phyloP scores from a whole-genome alignment of 2,329 filamentous ascomycete genomes.

The Stylonectria norvegica region DNA sequence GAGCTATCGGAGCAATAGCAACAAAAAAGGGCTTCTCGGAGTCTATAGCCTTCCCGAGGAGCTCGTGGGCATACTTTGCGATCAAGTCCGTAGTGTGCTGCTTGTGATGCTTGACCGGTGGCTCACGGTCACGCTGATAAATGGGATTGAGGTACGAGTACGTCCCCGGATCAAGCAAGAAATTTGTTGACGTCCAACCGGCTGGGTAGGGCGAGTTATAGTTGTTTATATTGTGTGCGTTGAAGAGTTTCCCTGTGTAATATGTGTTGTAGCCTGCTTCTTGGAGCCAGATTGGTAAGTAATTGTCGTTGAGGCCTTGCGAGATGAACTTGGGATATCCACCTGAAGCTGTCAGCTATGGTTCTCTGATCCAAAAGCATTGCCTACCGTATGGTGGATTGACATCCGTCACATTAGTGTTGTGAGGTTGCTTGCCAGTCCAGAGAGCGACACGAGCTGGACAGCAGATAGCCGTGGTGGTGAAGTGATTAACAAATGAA shows the following conservation, averaged over 20 bases:
- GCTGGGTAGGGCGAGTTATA: constrained; percentile 56
- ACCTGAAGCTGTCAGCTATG: constrained; percentile 23
- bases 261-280: constrained; percentile 66
- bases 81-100: constrained; percentile 54
- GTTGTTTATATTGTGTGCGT: constrained; percentile 57
- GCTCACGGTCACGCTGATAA: constrained; percentile 42
- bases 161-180: constrained; percentile 36
- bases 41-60: constrained; percentile 58
- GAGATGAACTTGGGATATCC: constrained; percentile 63
- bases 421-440: constrained; percentile 66
- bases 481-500: constrained; percentile 60
- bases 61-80: constrained; percentile 53
- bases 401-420: constrained; percentile 65
- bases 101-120: constrained; percentile 28
- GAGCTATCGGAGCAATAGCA: constrained; percentile 61
- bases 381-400: constrained; percentile 47
- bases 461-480: constrained; percentile 65
- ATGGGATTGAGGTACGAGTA: constrained; percentile 48
- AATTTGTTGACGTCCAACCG: constrained; percentile 52
- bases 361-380: too few relatives aligned
- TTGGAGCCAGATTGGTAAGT: constrained; percentile 69
- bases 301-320: constrained; percentile 63
- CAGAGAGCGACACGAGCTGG: constrained; percentile 62
- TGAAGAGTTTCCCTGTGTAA: constrained; percentile 72
- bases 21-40: constrained; percentile 63